Conservation (phyloP, 2,329 filamentous ascomycete genomes). For the Hypoxylon sp. region DNA sequence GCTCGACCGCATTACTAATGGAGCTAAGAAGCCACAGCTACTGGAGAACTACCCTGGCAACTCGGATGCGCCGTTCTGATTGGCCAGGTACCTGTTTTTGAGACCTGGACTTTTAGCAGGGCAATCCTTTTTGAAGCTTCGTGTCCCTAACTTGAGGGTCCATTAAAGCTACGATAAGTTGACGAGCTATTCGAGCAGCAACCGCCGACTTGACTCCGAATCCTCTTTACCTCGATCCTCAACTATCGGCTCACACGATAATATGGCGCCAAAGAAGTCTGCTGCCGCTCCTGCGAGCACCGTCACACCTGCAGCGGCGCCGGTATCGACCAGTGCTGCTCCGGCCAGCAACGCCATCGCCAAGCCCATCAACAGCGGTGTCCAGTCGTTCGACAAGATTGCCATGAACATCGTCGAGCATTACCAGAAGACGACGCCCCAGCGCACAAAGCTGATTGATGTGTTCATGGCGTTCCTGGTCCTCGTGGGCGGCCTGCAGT, state of each 20-base stretch:
- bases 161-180: constrained; percentile 17
- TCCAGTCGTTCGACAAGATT: constrained; percentile 64
- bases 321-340: constrained; percentile 30
- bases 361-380: constrained; percentile 36
- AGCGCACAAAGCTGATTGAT: constrained; percentile 91
- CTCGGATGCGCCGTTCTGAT: constrained; percentile 33
- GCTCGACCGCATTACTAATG: constrained; percentile 17
- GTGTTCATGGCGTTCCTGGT: constrained; percentile 89
- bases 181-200: constrained; percentile 16
- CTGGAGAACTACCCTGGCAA: too few species aligned
- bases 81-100: constrained; percentile 22
- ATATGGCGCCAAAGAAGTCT: constrained; percentile 63
- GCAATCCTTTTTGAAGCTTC: constrained; percentile 46
- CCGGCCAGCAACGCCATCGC: constrained; percentile 34
- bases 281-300: constrained; percentile 40
- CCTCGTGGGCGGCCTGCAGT: constrained; percentile 86
- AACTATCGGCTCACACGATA: constrained; percentile 11
- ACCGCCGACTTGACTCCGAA: constrained; percentile 11
- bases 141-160: constrained; percentile 44
- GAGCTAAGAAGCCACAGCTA: constrained; percentile 30
- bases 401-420: constrained; percentile 74
- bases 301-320: constrained; percentile 27
- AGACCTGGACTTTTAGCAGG: constrained; percentile 12
- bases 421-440: constrained; percentile 82
- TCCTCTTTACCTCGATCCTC: constrained; percentile 6